Evolutionary conservation across 768 basidiomycete species (phyloP).

Genomic region (Leccinum pellstonianum): DNA sequence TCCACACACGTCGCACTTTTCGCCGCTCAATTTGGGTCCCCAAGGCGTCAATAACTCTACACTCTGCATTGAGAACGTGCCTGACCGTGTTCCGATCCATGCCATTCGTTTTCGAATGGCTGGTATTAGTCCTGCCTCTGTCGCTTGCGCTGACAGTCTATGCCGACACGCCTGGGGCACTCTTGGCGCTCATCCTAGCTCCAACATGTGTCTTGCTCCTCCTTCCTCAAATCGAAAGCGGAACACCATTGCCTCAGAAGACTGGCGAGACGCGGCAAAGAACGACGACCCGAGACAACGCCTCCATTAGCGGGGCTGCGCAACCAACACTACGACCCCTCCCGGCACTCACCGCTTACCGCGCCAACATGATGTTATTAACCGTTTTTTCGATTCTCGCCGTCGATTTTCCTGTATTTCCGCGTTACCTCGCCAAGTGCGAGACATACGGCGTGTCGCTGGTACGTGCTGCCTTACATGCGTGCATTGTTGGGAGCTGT

Average conservation of each 20-base stretch:
- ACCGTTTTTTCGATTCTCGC: constrained; percentile 90
- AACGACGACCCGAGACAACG: background rate
- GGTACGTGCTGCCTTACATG: constrained; percentile 44
- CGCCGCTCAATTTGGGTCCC: constrained; percentile 19
- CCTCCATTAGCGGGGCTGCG: background rate
- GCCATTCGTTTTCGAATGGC: constrained; percentile 53
- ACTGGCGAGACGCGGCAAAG: constrained; percentile 4
- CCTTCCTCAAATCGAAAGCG: constrained; percentile 40
- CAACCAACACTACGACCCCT: constrained; percentile 40
- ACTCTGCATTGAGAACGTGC: constrained; percentile 58
- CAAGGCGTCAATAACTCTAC: constrained; percentile 71
- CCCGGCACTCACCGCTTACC: constrained; percentile 80
- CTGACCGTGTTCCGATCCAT: constrained; percentile 38
- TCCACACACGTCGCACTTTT: background rate
- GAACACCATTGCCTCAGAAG: constrained; percentile 54
- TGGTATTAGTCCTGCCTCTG: constrained; percentile 71
- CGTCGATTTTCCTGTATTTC: constrained; percentile 94
- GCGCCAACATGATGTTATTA: constrained; percentile 95
- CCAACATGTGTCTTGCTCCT: constrained; percentile 46
- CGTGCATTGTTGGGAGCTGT: background rate
- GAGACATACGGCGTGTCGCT: constrained; percentile 95
- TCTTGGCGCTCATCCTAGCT: constrained; percentile 49
- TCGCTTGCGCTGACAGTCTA: constrained; percentile 79
- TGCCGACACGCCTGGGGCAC: constrained; percentile 52
- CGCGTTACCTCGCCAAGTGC: constrained; percentile 84